Base-by-base conservation (phyloP, 495 filamentous ascomycete genomes). In the Hypoxylon intermedium region DNA sequence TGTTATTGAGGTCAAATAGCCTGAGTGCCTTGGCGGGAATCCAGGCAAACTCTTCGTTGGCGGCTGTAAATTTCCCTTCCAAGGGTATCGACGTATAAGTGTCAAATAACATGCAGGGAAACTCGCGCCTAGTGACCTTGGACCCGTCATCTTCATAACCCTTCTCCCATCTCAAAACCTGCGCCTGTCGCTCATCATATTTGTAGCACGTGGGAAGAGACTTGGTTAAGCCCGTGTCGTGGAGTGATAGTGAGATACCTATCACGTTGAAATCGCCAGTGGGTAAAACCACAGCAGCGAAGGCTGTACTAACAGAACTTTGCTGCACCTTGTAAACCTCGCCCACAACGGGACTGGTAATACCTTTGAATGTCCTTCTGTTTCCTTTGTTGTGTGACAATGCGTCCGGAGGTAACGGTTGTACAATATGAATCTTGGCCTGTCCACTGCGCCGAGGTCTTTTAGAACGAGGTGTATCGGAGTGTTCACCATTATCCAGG, bases 221-320 rank as follows among this genome's bases (percentile, higher is more conserved):
- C 3, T n/a, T 31, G 16, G n/a, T n/a, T n/a, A 57, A 24, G n/a
- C 2, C 13, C 4, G 53, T 57, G 3, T 57, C 36, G n/a, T 9
- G 21, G 24, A 57, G 19, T 6, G 53, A 48, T 15, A 16, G 24
- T 4, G 43, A 42, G 21, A 57, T 57, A 2, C 53, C 53, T 41
- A 57, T 57, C 18, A 0, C 18, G 6, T 16, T 12, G 26, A 42
- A 49, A 43, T 49, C 36, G 1, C 43, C 26, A 7, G 15, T 31
- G 12, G 53, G 53, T 6, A 57, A 19, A 16, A 42, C 3, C 12
- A 57, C 24, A 23, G 44, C 53, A 6, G 53, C 26, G 16, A 15
- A 40, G 20, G 15, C 42, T 13, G 12, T 1, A 30, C 9, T 42
- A 2, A 11, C 0, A 9, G 13, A 16, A 16, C 43, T 24, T 9